Evolutionary conservation across 2,329 filamentous ascomycete species (phyloP).

Genomic region (Alternaria brassicicola): DNA sequence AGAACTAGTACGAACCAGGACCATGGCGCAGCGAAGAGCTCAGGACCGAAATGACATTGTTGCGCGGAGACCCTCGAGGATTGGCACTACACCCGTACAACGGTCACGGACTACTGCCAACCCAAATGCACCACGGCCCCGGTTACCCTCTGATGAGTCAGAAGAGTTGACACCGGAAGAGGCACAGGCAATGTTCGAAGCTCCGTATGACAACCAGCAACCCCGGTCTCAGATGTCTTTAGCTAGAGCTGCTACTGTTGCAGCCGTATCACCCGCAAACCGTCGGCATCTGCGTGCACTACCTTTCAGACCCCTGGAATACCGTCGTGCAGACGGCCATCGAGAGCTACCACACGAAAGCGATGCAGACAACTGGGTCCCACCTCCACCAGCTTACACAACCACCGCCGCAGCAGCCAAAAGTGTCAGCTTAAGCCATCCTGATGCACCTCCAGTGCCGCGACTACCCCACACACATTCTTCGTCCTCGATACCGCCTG

Average conservation of each 20-base stretch:
- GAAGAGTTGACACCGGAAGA: conserved; percentile 44
- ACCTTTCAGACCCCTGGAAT: conserved; percentile 63
- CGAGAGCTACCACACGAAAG: conserved; percentile 82
- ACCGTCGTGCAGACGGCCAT: conserved; percentile 71
- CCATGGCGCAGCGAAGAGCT: conserved; percentile 46
- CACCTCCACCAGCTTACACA: conserved; percentile 81
- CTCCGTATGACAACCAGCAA: conserved; percentile 49
- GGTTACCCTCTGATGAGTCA: conserved; percentile 35
- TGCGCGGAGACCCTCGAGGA: conserved; percentile 36
- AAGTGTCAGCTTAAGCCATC: conserved; percentile 48
- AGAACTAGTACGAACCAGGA: conserved; percentile 48
- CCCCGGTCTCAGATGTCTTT: conserved; percentile 49
- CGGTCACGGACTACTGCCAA: conserved; percentile 40
- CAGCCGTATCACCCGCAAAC: conserved; percentile 73
- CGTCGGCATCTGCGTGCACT: conserved; percentile 67
- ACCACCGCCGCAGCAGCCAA: conserved; percentile 58
- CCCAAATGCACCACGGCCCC: conserved; percentile 24
- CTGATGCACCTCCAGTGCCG: conserved; percentile 37
- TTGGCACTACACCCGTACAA: conserved; percentile 30
- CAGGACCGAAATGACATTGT: conserved; percentile 30
- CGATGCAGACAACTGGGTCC: conserved; percentile 87
- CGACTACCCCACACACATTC: conserved; percentile 7
- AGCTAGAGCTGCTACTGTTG: conserved; percentile 53
- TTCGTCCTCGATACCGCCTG: conserved; percentile 25
- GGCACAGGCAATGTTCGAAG: conserved; percentile 48